phyloP scores from a whole-genome alignment of 2,329 filamentous ascomycete genomes.

The Pestalotiopsis sp. region DNA sequence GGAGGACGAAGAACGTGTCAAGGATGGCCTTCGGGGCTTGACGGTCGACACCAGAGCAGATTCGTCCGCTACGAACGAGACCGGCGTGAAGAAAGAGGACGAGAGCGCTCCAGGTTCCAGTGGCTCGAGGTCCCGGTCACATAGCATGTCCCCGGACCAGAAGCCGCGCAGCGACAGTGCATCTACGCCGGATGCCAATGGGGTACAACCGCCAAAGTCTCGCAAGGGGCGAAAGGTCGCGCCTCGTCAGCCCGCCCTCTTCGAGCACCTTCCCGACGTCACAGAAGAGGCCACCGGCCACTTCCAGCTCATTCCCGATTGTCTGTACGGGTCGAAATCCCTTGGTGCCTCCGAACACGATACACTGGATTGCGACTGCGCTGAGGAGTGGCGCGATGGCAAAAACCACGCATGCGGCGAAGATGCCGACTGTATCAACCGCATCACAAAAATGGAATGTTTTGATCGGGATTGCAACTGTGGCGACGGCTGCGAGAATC shows the following conservation, averaged over 20 bases:
- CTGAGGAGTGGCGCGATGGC: conserved; percentile 81
- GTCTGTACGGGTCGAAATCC: conserved; percentile 87
- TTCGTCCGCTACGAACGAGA: conserved; percentile 29
- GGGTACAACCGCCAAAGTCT: conserved; percentile 64
- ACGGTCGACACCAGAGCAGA: conserved; percentile 41
- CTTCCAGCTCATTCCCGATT: conserved; percentile 82
- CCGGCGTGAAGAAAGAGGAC: conserved; percentile 37
- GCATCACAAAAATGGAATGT: conserved; percentile 97
- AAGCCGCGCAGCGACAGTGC: conserved; percentile 49
- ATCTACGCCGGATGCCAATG: conserved; percentile 43
- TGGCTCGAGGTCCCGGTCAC: conserved; percentile 36
- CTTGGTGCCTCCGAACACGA: conserved; percentile 91
- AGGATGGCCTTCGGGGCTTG: conserved; percentile 39
- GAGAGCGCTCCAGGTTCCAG: conserved; percentile 36
- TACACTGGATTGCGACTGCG: conserved; percentile 90
- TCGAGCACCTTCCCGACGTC: conserved; percentile 73
- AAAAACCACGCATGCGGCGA: conserved; percentile 87
- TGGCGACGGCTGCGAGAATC: conserved; percentile 85
- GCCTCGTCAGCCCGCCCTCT: conserved; percentile 65
- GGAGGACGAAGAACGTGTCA: conserved; percentile 31
- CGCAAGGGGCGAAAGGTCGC: conserved; percentile 72
- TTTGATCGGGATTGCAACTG: conserved; percentile 81
- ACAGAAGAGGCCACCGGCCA: conserved; percentile 72
- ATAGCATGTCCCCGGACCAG: conserved; percentile 41
- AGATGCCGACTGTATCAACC: conserved; percentile 97